Evolutionary conservation across 192 early-diverging fungal species (phyloP), one percentile per base, ranked within the genome.

Genomic region (Rhizophagus sp.): DNA sequence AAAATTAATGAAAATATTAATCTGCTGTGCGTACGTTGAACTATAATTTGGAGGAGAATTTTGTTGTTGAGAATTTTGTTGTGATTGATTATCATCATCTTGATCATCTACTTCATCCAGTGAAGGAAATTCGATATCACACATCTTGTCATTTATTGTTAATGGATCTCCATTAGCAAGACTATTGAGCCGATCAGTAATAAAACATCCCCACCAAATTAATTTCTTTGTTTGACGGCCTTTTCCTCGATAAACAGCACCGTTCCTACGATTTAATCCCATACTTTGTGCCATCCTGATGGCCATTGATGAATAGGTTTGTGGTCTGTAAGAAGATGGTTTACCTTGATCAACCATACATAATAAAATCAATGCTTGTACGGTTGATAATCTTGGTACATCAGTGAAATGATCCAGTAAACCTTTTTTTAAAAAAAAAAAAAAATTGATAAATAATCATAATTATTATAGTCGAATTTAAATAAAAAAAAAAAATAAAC

Each of bases 111-210:
- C 27, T 69, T 79, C 77, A 27, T 79, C 77, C 27, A 64, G 27
- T 17, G 80, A 79, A 50, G 77, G 77, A 10, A 79, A 34, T 57
- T 79, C 77, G 27, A 79, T 79, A 24, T 79, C 77, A 50, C 77
- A 79, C 3, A 68, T 49, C 68, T 68, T 62, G 7, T 79, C 86
- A 47, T 84, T 81, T 33, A 90, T 90, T 0, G 84, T 82, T 15
- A 87, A 34, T 1, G 89, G 89, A 67, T 87, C 85, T 8, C 89
- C 89, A 15, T 83, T 84, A 25, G 85, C 64, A 13, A 88, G 83
- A 39, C 89, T 82, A 67, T 82, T 44, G 3, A 79, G 41, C 7
- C 77, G 13, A 57, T 79, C 77, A 19, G 44, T 8, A 12, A 69
- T 69, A 34, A 69, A 79, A 57, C 77, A 79, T 15, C 57, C 61